Conservation (phyloP, 495 filamentous ascomycete genomes). For the Aspergillus incahuasiensis region DNA sequence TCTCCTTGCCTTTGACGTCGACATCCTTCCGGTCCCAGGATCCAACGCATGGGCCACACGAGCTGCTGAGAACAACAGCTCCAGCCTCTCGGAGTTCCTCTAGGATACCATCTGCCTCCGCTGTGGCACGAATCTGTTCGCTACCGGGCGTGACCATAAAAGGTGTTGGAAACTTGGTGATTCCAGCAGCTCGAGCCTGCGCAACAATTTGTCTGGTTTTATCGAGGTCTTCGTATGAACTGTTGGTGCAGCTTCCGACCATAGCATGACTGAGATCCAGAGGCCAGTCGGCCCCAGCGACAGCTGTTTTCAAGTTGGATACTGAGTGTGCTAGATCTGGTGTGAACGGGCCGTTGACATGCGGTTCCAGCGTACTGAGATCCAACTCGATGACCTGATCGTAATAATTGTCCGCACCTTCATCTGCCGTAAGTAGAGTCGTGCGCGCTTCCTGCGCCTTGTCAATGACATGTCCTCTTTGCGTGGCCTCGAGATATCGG, state of each 20-base stretch:
- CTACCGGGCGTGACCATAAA: conserved; percentile 88
- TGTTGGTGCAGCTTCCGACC: conserved; percentile 89
- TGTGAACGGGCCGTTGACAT: conserved; percentile 92
- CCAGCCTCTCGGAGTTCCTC: conserved; percentile 84
- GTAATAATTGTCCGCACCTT: conserved; percentile 80
- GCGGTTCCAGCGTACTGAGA: conserved; percentile 78
- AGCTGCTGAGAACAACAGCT: conserved; percentile 80
- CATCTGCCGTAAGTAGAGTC: conserved; percentile 59
- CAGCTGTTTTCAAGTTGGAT: conserved; percentile 79
- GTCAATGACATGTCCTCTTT: conserved; percentile 72
- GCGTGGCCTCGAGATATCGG: conserved; percentile 77
- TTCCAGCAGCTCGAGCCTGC: conserved; percentile 75
- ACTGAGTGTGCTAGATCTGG: conserved; percentile 90
- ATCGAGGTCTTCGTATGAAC: conserved; percentile 89
- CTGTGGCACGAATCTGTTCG: conserved; percentile 86
- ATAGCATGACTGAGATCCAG: conserved; percentile 79
- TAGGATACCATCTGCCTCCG: conserved; percentile 78
- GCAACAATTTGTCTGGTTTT: conserved; percentile 79
- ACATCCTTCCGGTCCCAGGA: conserved; percentile 86
- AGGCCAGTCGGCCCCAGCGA: conserved; percentile 81
- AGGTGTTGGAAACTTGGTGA: conserved; percentile 70
- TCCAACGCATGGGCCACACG: conserved; percentile 64
- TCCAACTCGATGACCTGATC: conserved; percentile 86
- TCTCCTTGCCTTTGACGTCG: conserved; percentile 71
- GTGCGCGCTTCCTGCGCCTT: conserved; percentile 60